Conservation (phyloP, 805 yeast genomes). For the Wickerhamiella cacticola region DNA sequence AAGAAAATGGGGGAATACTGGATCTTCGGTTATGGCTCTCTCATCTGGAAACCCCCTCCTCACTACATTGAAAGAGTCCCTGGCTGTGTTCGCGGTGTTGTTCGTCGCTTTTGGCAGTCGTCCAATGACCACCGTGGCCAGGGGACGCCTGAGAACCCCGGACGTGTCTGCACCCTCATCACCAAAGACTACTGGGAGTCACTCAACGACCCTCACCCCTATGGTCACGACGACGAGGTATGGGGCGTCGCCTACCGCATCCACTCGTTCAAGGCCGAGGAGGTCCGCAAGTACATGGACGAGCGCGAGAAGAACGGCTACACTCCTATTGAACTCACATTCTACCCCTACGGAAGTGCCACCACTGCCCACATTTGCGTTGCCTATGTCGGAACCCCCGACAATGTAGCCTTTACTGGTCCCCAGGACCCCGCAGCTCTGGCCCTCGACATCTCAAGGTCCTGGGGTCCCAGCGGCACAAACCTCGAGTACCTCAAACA, state of each 20-base stretch:
- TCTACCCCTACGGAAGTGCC: constrained; percentile 35
- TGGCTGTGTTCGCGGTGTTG: constrained; percentile 64
- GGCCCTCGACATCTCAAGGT: constrained; percentile 44
- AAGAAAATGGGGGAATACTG: constrained; percentile 32
- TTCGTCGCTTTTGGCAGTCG: constrained; percentile 83
- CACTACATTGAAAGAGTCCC: constrained; percentile 47
- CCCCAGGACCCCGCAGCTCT: constrained; percentile 54
- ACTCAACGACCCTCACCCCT: constrained; percentile 32
- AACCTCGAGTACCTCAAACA: constrained; percentile 58
- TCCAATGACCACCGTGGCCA: constrained; percentile 77
- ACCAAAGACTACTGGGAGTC: constrained; percentile 44
- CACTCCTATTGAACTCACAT: constrained; percentile 52
- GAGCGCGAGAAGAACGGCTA: constrained; percentile 85
- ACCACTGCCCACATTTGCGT: constrained; percentile 37
- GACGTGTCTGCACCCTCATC: constrained; percentile 75
- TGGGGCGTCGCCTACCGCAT: constrained; percentile 82
- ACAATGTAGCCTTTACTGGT: constrained; percentile 73
- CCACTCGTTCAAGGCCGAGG: constrained; percentile 46
- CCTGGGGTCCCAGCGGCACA: constrained; percentile 71
- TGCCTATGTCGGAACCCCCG: constrained; percentile 74
- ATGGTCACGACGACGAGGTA: constrained; percentile 31
- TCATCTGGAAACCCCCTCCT: constrained; percentile 85
- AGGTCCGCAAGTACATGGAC: constrained; percentile 60
- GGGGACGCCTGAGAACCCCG: constrained; percentile 62
- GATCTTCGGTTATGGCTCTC: constrained; percentile 84